Percentiles rank a stretch among this genome's conserved stretches.
These are phyloP conservation scores for Jaenimonas drosophilae DNA, from an alignment of 208 protist species.

Conservation along the genomic window DNA sequence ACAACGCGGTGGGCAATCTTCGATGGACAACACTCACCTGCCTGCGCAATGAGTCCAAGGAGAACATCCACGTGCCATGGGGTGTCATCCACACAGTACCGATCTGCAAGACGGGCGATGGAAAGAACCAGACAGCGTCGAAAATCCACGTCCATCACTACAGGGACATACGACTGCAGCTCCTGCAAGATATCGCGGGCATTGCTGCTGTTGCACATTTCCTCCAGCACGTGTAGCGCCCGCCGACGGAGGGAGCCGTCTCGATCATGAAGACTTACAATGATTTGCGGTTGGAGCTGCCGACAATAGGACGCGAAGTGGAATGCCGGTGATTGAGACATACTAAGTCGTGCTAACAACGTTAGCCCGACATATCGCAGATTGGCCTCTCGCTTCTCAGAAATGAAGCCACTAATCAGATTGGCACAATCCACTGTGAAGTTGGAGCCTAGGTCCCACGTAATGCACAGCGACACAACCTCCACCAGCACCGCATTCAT, in stretches of 20 bases:
- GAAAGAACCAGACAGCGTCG: slow-evolving; percentile 94
- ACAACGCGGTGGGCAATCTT: slow-evolving; percentile 89
- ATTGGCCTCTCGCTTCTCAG: slow-evolving; percentile 87
- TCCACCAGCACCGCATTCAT: slow-evolving; percentile 97
- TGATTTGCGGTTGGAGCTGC: slow-evolving; percentile 90
- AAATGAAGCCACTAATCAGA: slow-evolving; percentile 85
- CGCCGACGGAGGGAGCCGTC: slow-evolving; percentile 97
- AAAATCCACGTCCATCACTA: slow-evolving; percentile 83
- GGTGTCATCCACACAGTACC: slow-evolving; percentile 87
- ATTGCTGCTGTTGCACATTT: slow-evolving; percentile 93
- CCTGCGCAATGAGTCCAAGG: slow-evolving; percentile 90
- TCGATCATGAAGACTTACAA: slow-evolving; percentile 89
- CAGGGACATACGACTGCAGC: slow-evolving; percentile 87
- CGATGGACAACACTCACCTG: slow-evolving; percentile 94
- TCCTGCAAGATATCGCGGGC: slow-evolving; percentile 89
- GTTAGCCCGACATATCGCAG: slow-evolving; percentile 85
- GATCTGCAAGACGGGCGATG: slow-evolving; percentile 94
- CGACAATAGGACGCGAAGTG: slow-evolving; percentile 65
- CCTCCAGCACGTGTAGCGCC: slow-evolving; percentile 96
- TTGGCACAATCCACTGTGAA: slow-evolving; percentile 70
- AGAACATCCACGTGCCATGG: slow-evolving; percentile 96
- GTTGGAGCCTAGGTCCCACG: slow-evolving; percentile 77
- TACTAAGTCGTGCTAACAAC: slow-evolving; percentile 66
- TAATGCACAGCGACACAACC: slow-evolving; percentile 91
- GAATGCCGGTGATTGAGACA: slow-evolving; percentile 27